phyloP scores from a whole-genome alignment of 129 eudicot species.

The Solidago caesia region DNA sequence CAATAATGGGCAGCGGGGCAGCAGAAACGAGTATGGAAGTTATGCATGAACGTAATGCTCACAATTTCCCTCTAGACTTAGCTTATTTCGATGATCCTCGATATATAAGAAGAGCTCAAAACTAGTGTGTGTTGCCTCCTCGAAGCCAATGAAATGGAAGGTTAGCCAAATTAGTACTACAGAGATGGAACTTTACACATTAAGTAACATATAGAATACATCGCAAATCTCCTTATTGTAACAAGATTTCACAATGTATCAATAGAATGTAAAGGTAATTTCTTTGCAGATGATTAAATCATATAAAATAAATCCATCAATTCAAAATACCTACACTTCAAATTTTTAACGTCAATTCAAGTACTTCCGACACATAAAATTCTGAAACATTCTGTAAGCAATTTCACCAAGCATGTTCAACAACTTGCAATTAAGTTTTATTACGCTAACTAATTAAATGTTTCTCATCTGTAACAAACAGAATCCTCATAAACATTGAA shows the following conservation, averaged over 20 bases:
- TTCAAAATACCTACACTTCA: not conserved
- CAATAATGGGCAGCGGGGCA: too few species aligned
- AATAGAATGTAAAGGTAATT: not conserved
- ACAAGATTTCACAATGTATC: not conserved
- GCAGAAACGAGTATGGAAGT: too few species aligned
- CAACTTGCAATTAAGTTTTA: not conserved
- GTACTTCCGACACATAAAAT: not conserved
- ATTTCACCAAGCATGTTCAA: not conserved
- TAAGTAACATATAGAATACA: not conserved
- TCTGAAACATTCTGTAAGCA: constrained; percentile 1
- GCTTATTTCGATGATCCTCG: too few species aligned
- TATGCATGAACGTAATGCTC: too few species aligned
- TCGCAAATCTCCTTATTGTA: not conserved
- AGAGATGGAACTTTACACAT: not conserved
- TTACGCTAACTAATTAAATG: too few species aligned
- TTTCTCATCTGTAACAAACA: too few species aligned
- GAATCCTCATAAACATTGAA: too few species aligned
- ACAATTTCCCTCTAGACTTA: too few species aligned
- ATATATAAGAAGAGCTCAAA: too few species aligned
- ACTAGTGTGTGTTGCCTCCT: too few species aligned
- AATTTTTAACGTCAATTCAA: not conserved
- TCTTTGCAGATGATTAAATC: not conserved
- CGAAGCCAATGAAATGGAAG: not conserved
- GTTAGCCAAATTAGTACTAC: not conserved
- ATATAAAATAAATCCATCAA: not conserved